A percentile compares a stretch with the other conserved stretches of the same genome.
Evolutionary conservation across 352 stramenopile species (phyloP).

Genomic region (Phytopythium litorale): DNA sequence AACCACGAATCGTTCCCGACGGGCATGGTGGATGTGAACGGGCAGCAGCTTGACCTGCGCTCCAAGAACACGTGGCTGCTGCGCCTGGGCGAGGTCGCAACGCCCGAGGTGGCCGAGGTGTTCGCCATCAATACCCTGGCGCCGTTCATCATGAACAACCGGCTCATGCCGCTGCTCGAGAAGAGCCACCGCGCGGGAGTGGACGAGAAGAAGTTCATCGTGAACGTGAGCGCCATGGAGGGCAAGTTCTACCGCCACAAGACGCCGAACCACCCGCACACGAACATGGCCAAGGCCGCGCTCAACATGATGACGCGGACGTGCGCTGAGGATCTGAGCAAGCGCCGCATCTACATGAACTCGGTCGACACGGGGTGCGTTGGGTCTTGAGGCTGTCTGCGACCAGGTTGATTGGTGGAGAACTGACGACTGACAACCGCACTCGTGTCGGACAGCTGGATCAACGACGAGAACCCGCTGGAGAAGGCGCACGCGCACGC

Average conservation of each 20-base stretch:
- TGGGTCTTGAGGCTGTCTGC: not conserved
- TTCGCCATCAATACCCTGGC: constrained; percentile 95
- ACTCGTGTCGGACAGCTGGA: constrained; percentile 72
- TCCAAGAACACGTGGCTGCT: constrained; percentile 95
- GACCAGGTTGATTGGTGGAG: not conserved
- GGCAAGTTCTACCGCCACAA: constrained; percentile 98
- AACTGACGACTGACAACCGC: not conserved
- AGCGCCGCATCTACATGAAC: constrained; percentile 96
- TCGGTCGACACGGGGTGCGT: constrained; percentile 93
- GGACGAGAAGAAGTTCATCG: constrained; percentile 90
- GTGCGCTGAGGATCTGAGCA: constrained; percentile 92
- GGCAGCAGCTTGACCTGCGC: constrained; percentile 94
- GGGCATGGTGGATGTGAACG: constrained; percentile 92
- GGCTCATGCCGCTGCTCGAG: constrained; percentile 88
- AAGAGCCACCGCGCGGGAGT: constrained; percentile 25
- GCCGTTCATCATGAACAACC: constrained; percentile 97
- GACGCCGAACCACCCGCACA: constrained; percentile 96
- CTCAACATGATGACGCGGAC: constrained; percentile 99
- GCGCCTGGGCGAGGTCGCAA: constrained; percentile 92
- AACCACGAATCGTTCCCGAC: constrained; percentile 63
- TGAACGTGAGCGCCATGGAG: constrained; percentile 98
- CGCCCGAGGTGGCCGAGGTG: constrained; percentile 81
- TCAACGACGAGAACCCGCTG: constrained; percentile 98
- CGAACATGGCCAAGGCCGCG: constrained; percentile 97
- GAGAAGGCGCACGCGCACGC: constrained; percentile 92